phyloP scores from a whole-genome alignment of 2,329 filamentous ascomycete species.

The Cadophora malorum region DNA sequence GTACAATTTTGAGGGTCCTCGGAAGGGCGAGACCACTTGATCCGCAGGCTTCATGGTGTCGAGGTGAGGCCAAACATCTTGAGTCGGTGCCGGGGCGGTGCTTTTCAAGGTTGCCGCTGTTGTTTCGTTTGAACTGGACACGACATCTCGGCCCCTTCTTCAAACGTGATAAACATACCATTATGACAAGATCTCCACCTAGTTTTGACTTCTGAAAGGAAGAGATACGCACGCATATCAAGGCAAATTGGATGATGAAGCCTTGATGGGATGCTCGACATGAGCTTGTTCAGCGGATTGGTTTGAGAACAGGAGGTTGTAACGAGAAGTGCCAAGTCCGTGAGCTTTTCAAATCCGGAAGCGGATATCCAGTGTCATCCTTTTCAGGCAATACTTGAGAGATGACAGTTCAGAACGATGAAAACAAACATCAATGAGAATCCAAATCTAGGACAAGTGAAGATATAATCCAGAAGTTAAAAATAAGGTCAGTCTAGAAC shows the following conservation, averaged over 20 bases:
- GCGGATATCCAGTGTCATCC: not conserved
- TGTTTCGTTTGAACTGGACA: slow-evolving; percentile 26
- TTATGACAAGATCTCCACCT: slow-evolving; percentile 1
- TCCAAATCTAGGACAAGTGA: not conserved
- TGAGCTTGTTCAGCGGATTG: slow-evolving; percentile 18
- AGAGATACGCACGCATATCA: not conserved
- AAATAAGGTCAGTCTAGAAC: not conserved
- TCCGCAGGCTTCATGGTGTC: slow-evolving; percentile 17
- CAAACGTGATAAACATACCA: slow-evolving; percentile 18
- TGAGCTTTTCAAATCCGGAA: not conserved
- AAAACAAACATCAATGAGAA: not conserved
- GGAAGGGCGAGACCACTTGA: slow-evolving; percentile 9
- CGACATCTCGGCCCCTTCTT: slow-evolving; percentile 11
- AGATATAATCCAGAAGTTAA: slow-evolving; percentile 12
- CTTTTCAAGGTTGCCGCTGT: slow-evolving; percentile 1
- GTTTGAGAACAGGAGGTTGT: slow-evolving; percentile 1
- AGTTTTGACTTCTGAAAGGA: not conserved
- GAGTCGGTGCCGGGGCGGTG: slow-evolving; percentile 18
- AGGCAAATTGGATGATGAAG: slow-evolving; percentile 4
- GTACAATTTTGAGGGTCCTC: slow-evolving; percentile 8
- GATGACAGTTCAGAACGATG: slow-evolving; percentile 8
- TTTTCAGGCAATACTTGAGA: not conserved
- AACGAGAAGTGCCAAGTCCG: slow-evolving; percentile 16
- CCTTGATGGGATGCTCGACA: slow-evolving; percentile 2
- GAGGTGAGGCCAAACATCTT: slow-evolving; percentile 28